Evolutionary conservation across 768 basidiomycete species (phyloP).

Genomic region (Megacollybia marginata): DNA sequence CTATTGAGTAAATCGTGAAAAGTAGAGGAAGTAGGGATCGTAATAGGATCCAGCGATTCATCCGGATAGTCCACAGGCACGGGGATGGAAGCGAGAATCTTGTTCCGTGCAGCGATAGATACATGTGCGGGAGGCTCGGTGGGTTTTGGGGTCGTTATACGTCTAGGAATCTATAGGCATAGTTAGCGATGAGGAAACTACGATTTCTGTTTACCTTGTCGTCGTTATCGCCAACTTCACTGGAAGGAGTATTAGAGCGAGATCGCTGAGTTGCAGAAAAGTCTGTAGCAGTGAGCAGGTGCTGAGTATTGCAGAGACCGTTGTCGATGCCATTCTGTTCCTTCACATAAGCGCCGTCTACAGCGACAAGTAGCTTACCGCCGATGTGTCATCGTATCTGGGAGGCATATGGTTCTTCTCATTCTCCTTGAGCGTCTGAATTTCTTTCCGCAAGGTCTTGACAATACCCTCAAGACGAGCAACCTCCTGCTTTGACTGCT

Average conservation of each 20-base stretch:
- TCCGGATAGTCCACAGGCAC: slow-evolving; percentile 58
- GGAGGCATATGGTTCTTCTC: slow-evolving; percentile 16
- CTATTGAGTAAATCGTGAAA: slow-evolving; percentile 64
- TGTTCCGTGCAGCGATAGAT: slow-evolving; percentile 44
- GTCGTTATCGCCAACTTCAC: background rate
- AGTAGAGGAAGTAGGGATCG: slow-evolving; percentile 55
- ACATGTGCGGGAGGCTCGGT: too few relatives aligned
- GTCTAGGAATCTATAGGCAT: too few relatives aligned
- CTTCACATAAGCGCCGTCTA: background rate
- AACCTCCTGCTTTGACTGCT: slow-evolving; percentile 29
- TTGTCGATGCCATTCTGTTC: slow-evolving; percentile 11
- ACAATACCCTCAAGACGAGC: slow-evolving; percentile 27
- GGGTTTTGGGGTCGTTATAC: too few relatives aligned
- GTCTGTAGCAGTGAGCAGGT: background rate
- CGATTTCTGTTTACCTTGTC: background rate
- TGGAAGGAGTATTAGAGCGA: too few relatives aligned
- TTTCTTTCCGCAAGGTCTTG: slow-evolving; percentile 28
- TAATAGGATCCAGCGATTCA: slow-evolving; percentile 60
- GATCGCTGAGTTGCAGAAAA: background rate
- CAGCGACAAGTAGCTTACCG: background rate
- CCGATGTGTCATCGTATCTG: slow-evolving; percentile 16
- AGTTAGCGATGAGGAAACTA: too few relatives aligned
- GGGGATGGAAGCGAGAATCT: slow-evolving; percentile 51
- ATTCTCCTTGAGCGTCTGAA: slow-evolving; percentile 23
- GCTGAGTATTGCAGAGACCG: background rate